Base-by-base conservation (phyloP, 2,329 filamentous ascomycete species). In the Calonectria leucothoes region DNA sequence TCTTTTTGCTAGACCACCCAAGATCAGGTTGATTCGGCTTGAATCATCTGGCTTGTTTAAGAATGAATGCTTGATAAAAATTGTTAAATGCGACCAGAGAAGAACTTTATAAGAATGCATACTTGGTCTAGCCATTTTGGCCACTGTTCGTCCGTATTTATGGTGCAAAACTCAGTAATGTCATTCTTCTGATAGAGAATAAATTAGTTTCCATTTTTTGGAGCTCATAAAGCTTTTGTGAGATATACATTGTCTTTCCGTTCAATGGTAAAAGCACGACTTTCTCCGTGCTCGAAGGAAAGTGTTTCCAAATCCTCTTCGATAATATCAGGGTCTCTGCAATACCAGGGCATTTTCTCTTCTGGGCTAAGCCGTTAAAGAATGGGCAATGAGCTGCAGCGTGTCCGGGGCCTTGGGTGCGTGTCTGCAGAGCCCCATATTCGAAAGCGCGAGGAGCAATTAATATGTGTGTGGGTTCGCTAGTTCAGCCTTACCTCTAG, bases 271-370 rank as follows among this genome's bases (percentile, higher is more conserved):
- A 63, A 35, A 52, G 42, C 20, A 10, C 59, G 37, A 10, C 68
- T 70, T 23, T 52, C 31, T 37, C 10, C 25, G 11, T 23, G 33
- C n/a, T 65, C 27, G n/a, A 70, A 70, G 2, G 31, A 12, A 4
- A 70, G 25, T 5, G 10, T 17, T 20, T 39, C 23, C 6, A 64
- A 20, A 20, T 70, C 45, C 3, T 39, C 68, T 0, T 48, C 3
- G 11, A 20, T 12, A 7, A 65, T 51, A 12, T 64, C 68, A 3
- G 59, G 8, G n/a, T 55, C 33, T 48, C 48, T 49, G 29, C 45
- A 57, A 57, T 65, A 33, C 68, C 68, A 70, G 15, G 68, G 65
- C 68, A 70, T 70, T n/a, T 23, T 51, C n/a, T 27, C 25, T 35
- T 3, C 17, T n/a, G 2, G n/a, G 33, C 12, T n/a, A 5, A 23